These are phyloP conservation scores for Fusarium sp. DNA, from an alignment of 2,329 filamentous ascomycete species.

Conservation along the genomic window DNA sequence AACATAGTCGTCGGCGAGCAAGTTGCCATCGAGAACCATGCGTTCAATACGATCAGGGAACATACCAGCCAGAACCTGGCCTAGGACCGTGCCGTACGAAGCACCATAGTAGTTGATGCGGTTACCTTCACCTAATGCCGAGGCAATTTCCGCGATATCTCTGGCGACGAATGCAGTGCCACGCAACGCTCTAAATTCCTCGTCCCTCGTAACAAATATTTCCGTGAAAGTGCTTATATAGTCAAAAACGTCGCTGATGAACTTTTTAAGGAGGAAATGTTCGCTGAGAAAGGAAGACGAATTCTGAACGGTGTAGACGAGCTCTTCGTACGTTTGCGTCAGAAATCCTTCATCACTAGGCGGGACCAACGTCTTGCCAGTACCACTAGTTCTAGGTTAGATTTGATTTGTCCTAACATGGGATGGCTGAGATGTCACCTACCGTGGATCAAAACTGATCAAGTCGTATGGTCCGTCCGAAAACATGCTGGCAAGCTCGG, in stretches of 20 bases:
- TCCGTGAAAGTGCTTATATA: not conserved
- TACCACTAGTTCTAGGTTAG: not conserved
- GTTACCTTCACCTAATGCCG: slow-evolving; percentile 47
- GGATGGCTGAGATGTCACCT: not conserved
- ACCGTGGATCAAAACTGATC: not conserved
- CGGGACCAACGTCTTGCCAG: not conserved
- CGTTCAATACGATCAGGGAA: slow-evolving; percentile 32
- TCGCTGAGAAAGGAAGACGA: too few species aligned
- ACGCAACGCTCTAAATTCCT: not conserved
- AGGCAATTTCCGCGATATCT: slow-evolving; percentile 46
- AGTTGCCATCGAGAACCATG: slow-evolving; percentile 28
- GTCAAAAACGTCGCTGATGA: not conserved
- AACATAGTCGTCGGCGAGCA: slow-evolving; percentile 18
- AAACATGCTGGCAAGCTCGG: not conserved
- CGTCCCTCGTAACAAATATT: not conserved
- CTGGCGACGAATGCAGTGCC: slow-evolving; percentile 39
- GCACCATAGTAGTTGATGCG: slow-evolving; percentile 46
- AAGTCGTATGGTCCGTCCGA: not conserved
- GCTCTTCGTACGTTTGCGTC: rapidly evolving
- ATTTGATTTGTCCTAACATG: not conserved
- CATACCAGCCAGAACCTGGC: slow-evolving; percentile 29
- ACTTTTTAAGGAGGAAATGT: too few species aligned
- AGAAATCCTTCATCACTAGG: too few species aligned
- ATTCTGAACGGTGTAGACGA: not conserved
- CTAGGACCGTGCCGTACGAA: slow-evolving; percentile 35